Percentiles rank a stretch among this genome's conserved stretches.
Evolutionary conservation across 352 stramenopile genomes (phyloP).

Genomic region (Pythium graminicola): DNA sequence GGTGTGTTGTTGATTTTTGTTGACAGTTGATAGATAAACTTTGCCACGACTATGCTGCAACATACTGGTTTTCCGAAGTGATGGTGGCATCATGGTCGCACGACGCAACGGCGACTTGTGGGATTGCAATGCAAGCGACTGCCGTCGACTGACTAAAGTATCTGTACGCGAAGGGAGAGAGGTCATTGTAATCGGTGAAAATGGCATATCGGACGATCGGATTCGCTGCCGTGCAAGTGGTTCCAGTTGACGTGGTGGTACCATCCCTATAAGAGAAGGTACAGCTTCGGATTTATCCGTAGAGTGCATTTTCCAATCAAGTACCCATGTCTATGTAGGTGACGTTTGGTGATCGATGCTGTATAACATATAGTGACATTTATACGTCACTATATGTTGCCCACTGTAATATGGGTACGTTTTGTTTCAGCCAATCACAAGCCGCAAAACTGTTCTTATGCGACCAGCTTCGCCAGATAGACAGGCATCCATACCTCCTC

Average conservation of each 20-base stretch:
- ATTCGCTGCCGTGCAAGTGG: conserved; percentile 11
- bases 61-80: conserved; percentile 2
- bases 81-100: neutral
- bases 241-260: conserved; percentile 22
- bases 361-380: conserved; percentile 7
- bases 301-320: too few species aligned
- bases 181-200: conserved; percentile 19
- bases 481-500: too few species aligned
- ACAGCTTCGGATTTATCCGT: too few species aligned
- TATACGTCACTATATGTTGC: conserved; percentile 6
- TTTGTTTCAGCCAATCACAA: conserved; percentile 19
- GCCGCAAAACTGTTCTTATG: conserved; percentile 17
- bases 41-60: too few species aligned
- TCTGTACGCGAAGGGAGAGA: too few species aligned
- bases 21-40: too few species aligned
- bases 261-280: too few species aligned
- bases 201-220: neutral
- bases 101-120: conserved; percentile 4
- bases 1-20: conserved; percentile 2
- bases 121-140: conserved; percentile 11
- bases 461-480: conserved; percentile 1
- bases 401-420: conserved; percentile 6
- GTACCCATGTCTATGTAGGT: too few species aligned
- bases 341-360: too few species aligned
- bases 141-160: too few species aligned